Evolutionary conservation across 2,329 filamentous ascomycete genomes (phyloP).

Genomic region (Lomentospora prolificans): DNA sequence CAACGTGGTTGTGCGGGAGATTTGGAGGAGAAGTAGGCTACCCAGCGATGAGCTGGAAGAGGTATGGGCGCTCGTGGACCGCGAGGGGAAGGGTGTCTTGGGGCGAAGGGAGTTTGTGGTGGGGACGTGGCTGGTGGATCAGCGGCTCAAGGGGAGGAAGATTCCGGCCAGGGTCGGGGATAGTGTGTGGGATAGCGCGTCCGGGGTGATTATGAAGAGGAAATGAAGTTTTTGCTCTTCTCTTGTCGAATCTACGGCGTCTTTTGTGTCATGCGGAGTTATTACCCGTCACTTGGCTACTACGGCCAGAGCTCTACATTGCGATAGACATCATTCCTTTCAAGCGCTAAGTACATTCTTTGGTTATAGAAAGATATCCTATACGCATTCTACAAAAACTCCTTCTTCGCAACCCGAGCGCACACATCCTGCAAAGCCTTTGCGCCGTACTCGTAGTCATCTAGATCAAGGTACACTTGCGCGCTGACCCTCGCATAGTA

Average conservation of each 20-base stretch:
- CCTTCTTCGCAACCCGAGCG: conserved; percentile 27
- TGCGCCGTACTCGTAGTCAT: conserved; percentile 67
- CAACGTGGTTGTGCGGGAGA: conserved; percentile 60
- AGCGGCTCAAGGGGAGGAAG: conserved; percentile 70
- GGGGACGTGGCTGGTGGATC: conserved; percentile 74
- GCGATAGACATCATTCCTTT: no score
- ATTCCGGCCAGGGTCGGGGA: conserved; percentile 60
- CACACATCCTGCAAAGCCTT: conserved; percentile 42
- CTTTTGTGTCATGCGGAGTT: neutral
- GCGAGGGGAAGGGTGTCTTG: conserved; percentile 43
- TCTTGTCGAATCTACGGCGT: neutral
- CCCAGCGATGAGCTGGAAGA: conserved; percentile 59
- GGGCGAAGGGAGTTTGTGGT: conserved; percentile 68
- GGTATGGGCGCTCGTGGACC: conserved; percentile 68
- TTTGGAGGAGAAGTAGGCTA: conserved; percentile 65
- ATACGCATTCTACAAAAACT: conserved; percentile 13
- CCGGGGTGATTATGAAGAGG: conserved; percentile 23
- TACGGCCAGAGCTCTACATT: no score
- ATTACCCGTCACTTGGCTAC: no score
- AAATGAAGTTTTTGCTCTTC: neutral
- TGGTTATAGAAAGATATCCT: neutral
- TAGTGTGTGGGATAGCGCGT: conserved; percentile 66
- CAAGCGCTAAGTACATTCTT: neutral
- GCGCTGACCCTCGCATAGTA: conserved; percentile 68
- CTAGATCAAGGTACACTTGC: conserved; percentile 73